These are phyloP conservation scores for Mucor mucedo DNA, from an alignment of 371 early-diverging fungal genomes.

Conservation along the genomic window DNA sequence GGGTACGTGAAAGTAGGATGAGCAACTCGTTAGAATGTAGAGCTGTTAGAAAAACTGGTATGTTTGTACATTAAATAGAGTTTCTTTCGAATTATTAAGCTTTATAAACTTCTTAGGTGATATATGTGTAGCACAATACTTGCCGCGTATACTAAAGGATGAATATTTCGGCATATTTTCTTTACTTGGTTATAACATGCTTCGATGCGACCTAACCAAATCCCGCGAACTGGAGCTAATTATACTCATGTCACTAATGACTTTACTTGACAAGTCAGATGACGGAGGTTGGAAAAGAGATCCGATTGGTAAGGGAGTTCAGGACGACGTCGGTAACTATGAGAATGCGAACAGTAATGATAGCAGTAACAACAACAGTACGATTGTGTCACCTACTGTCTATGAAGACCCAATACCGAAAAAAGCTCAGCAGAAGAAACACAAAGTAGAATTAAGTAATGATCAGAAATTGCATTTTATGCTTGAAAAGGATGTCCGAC, in stretches of 20 bases:
- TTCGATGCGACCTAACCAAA: conserved; percentile 28
- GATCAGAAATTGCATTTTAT: conserved; percentile 40
- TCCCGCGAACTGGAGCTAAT: conserved; percentile 35
- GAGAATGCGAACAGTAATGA: conserved; percentile 5
- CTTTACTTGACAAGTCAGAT: conserved; percentile 50
- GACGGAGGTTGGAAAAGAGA: conserved; percentile 39
- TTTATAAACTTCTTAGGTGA: conserved; percentile 24
- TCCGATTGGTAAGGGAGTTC: conserved; percentile 19
- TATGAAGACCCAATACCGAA: conserved; percentile 19
- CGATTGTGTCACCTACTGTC: not conserved
- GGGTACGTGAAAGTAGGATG: conserved; percentile 48
- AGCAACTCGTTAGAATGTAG: conserved; percentile 46
- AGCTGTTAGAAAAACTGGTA: conserved; percentile 37
- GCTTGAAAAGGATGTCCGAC: conserved; percentile 44
- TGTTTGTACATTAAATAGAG: not conserved
- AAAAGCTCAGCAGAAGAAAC: conserved; percentile 32
- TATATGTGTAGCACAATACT: conserved; percentile 50
- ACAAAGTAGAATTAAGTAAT: conserved; percentile 32
- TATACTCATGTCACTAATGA: conserved; percentile 41
- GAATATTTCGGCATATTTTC: conserved; percentile 54
- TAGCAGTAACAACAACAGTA: not conserved
- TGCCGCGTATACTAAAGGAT: conserved; percentile 46
- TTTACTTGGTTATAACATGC: conserved; percentile 44
- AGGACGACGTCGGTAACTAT: conserved; percentile 10
- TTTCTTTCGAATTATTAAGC: not conserved